Evolutionary conservation across 2,329 filamentous ascomycete genomes (phyloP).

Genomic region (Ophiostoma piceae): DNA sequence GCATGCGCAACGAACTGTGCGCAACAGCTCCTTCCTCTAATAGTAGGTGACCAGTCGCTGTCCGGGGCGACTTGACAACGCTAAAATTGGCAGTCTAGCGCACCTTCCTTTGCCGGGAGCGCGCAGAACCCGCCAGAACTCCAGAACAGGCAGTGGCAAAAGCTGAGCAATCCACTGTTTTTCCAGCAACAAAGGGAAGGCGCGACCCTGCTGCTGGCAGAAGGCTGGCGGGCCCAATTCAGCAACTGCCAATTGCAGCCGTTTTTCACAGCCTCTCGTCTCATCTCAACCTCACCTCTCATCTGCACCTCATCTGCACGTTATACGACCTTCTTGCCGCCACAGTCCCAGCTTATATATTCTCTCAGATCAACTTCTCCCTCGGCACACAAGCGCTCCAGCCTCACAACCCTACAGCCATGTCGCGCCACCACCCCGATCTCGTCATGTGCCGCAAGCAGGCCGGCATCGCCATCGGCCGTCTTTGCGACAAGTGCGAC

Average conservation of each 20-base stretch:
- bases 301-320: background rate
- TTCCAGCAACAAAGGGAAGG: conserved; percentile 5
- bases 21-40: background rate
- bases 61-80: background rate
- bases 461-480: conserved; percentile 93
- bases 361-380: background rate
- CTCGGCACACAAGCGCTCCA: background rate
- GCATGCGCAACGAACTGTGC: background rate
- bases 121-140: conserved; percentile 27
- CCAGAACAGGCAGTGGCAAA: conserved; percentile 27
- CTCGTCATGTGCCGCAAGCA: conserved; percentile 99
- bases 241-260: conserved; percentile 2
- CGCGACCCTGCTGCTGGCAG: conserved; percentile 7
- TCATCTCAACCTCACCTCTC: conserved; percentile 14
- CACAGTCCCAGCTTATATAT: background rate
- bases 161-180: conserved; percentile 19
- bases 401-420: conserved; percentile 35
- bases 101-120: background rate
- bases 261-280: conserved; percentile 12
- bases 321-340: background rate
- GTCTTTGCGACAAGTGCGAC: conserved; percentile 99
- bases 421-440: conserved; percentile 96
- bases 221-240: background rate
- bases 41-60: background rate
- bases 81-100: background rate